phyloP scores from a whole-genome alignment of 345 rosid genomes.

The Sonneratia caseolaris region DNA sequence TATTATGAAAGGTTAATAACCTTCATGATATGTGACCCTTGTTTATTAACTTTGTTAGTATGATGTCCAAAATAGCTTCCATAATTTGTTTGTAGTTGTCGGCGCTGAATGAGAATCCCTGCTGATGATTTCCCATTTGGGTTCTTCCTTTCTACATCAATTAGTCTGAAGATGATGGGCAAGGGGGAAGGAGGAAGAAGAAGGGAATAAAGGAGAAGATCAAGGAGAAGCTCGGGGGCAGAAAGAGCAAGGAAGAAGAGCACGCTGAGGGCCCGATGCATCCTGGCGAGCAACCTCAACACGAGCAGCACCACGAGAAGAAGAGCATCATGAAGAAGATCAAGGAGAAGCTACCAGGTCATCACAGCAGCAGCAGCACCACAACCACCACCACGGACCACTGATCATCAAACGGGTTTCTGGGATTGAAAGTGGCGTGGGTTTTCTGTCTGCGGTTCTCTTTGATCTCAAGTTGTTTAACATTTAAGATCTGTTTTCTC shows the following conservation, averaged over 20 bases:
- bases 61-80: too few species aligned
- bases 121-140: not conserved
- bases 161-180: constrained; percentile 60
- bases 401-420: not conserved
- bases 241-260: constrained; percentile 36
- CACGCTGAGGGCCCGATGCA: not conserved
- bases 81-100: too few species aligned
- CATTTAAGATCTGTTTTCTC: too few species aligned
- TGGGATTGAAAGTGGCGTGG: not conserved
- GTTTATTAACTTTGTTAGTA: too few species aligned
- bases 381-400: constrained; percentile 1
- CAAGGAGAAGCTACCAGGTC: constrained; percentile 68
- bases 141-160: not conserved
- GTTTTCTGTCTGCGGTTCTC: not conserved
- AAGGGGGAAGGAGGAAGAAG: constrained; percentile 84
- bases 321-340: constrained; percentile 66
- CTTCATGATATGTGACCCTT: too few species aligned
- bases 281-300: constrained; percentile 6
- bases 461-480: too few species aligned
- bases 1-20: too few species aligned
- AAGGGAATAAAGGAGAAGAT: constrained; percentile 56
- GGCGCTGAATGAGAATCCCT: too few species aligned
- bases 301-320: constrained; percentile 37
- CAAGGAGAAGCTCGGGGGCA: constrained; percentile 47
- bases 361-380: constrained; percentile 10